Evolutionary conservation across 768 basidiomycete genomes (phyloP), one percentile per base, ranked within the genome.

Genomic region (Cyclocybe cylindracea): DNA sequence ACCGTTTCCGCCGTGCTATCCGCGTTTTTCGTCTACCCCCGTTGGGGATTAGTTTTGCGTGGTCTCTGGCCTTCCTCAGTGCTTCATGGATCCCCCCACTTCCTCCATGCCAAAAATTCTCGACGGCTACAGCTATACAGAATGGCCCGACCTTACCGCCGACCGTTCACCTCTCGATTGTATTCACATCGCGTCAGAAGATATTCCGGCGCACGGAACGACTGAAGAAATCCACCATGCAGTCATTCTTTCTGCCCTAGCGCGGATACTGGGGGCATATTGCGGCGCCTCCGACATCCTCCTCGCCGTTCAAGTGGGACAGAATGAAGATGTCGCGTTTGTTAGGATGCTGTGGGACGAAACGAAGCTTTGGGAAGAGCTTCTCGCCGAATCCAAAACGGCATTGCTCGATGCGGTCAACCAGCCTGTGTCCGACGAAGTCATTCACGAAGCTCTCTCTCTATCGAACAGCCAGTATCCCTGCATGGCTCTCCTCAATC

Each of bases 61-160:
- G 24, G 24, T 24, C 40, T 41, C 24, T 34, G 19, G 16, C 45
- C 38, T 11, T 38, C 36, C 35, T 14, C 43, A 13, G 33, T 10
- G n/a, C 47, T 38, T 44, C 37, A 34, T 39, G 39, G 31, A 29
- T 14, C 36, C 18, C 19, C 36, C 11, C 11, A 9, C 41, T 46
- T 33, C 24, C 32, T 39, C 35, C 39, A 33, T 39, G 31, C 7
- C 45, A 32, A 36, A 32, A 4, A 34, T 61, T 35, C 60, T 71
- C 9, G 56, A 65, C 14, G 69, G 62, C 13, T 71, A 68, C 50
- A 62, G 59, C 29, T 59, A 60, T 41, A 47, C 66, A 38, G 61
- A 70, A 53, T 68, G 66, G 63, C 70, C 69, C 13, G 63, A 70
- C 39, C 64, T 71, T 9, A 62, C 70, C 35, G 61, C 60, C 24